Evolutionary conservation across 2,329 filamentous ascomycete species (phyloP).

Genomic region (Xylaria sp.): DNA sequence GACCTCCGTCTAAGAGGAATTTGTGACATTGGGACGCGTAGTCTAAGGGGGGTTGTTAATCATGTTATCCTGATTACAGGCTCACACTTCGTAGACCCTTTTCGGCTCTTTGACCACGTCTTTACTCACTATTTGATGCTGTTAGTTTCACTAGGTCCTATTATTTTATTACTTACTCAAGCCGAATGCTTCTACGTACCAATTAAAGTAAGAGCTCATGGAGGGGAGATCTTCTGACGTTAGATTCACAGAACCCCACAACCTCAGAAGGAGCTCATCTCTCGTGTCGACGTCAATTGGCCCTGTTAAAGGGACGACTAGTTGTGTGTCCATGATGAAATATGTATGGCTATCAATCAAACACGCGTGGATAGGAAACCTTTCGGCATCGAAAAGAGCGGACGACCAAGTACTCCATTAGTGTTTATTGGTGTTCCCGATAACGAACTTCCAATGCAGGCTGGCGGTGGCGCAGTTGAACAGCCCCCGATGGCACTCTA

Average conservation of each 20-base stretch:
- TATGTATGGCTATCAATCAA: not conserved
- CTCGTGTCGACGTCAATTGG: constrained; percentile 3
- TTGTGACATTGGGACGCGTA: constrained; percentile 24
- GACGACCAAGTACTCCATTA: not conserved
- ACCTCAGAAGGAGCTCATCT: constrained; percentile 16
- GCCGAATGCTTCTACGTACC: constrained; percentile 24
- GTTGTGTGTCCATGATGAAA: constrained; percentile 4
- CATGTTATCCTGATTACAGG: too few relatives aligned
- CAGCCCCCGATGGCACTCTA: not conserved
- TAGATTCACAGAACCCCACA: constrained; percentile 23
- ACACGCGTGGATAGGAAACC: not conserved
- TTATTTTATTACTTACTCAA: too few relatives aligned
- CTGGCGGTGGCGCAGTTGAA: constrained; percentile 14
- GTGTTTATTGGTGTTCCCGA: not conserved
- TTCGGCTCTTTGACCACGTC: not conserved
- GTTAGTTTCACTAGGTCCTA: not conserved
- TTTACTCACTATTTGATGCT: constrained; percentile 6
- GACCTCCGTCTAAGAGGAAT: constrained; percentile 26
- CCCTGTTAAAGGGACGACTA: constrained; percentile 9
- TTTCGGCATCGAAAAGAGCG: not conserved
- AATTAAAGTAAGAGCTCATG: constrained; percentile 27
- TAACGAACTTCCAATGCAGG: not conserved
- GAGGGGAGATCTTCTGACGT: constrained; percentile 12
- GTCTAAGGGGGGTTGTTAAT: constrained; percentile 5
- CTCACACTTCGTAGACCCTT: too few relatives aligned